Conservation (phyloP, 495 filamentous ascomycete species). For the Schizothecium vesticola region DNA sequence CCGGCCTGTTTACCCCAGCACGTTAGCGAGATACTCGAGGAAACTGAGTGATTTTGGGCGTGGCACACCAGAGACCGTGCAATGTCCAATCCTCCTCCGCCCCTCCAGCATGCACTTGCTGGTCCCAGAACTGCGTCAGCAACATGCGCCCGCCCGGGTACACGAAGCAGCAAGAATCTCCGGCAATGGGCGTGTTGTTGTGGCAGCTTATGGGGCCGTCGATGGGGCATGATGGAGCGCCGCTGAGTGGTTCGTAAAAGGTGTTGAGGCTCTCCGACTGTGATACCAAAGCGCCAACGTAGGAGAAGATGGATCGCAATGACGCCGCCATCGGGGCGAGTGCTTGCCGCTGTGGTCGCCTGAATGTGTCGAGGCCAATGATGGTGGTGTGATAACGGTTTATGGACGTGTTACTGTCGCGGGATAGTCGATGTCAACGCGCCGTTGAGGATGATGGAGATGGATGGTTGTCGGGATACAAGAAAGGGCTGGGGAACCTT, state of each 20-base stretch:
- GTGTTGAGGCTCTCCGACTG: conserved; percentile 21
- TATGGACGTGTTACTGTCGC: background rate
- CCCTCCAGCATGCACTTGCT: conserved; percentile 57
- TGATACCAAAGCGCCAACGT: conserved; percentile 13
- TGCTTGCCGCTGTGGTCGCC: background rate
- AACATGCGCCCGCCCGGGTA: conserved; percentile 72
- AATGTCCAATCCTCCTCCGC: conserved; percentile 78
- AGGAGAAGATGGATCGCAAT: conserved; percentile 14
- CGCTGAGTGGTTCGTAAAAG: conserved; percentile 32
- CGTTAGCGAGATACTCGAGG: background rate
- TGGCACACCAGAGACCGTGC: conserved; percentile 68
- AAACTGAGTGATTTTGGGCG: background rate
- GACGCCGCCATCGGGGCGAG: conserved; percentile 6
- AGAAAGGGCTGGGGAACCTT: background rate
- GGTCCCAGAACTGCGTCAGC: conserved; percentile 87
- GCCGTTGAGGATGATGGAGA: background rate
- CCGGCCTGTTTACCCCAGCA: conserved; percentile 50
- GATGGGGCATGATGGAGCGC: conserved; percentile 37
- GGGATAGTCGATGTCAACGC: background rate
- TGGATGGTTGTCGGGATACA: background rate
- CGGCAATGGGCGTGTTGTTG: conserved; percentile 33
- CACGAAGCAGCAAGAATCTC: conserved; percentile 79
- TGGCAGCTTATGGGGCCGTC: conserved; percentile 47
- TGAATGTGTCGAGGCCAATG: background rate
- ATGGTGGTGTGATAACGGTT: too few species aligned